These are phyloP conservation scores for Collybiopsis luxurians DNA, from an alignment of 768 basidiomycete genomes.

Conservation along the genomic window DNA sequence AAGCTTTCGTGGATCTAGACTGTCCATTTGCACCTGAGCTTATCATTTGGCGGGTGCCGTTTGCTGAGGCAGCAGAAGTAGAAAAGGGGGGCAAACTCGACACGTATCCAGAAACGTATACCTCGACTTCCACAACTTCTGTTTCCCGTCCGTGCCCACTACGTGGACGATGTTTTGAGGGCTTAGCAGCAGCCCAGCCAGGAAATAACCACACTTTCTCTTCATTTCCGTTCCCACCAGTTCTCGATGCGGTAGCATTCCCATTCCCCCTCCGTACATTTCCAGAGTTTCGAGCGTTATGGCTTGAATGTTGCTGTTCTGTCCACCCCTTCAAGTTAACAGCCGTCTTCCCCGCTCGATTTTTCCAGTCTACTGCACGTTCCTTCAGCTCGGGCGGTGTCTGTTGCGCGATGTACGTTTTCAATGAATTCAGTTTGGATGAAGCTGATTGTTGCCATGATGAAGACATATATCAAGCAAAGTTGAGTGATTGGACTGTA, in stretches of 20 bases:
- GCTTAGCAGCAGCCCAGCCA: conserved; percentile 66
- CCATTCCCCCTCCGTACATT: conserved; percentile 10
- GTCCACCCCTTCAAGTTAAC: conserved; percentile 62
- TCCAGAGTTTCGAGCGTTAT: conserved; percentile 14
- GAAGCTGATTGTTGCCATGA: conserved; percentile 26
- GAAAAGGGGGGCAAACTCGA: conserved; percentile 50
- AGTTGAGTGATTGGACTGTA: neutral
- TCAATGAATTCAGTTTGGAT: conserved; percentile 37
- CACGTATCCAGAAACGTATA: conserved; percentile 68
- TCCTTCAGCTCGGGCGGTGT: conserved; percentile 19
- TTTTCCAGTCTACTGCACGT: conserved; percentile 46
- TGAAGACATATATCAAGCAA: conserved; percentile 10
- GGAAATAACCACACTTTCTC: conserved; percentile 59
- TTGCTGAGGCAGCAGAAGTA: conserved; percentile 53
- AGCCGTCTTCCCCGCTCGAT: conserved; percentile 48
- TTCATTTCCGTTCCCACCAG: too few species aligned
- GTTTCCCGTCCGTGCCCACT: neutral
- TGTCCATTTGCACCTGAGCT: too few species aligned
- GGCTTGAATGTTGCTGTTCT: conserved; percentile 45
- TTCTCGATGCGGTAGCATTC: conserved; percentile 24
- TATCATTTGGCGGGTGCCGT: conserved; percentile 44
- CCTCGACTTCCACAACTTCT: conserved; percentile 67
- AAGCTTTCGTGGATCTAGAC: conserved; percentile 60
- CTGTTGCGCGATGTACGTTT: conserved; percentile 47
- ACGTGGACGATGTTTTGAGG: neutral